phyloP scores from a whole-genome alignment of 306 rosid genomes.

The Lathyrus tuberosus region DNA sequence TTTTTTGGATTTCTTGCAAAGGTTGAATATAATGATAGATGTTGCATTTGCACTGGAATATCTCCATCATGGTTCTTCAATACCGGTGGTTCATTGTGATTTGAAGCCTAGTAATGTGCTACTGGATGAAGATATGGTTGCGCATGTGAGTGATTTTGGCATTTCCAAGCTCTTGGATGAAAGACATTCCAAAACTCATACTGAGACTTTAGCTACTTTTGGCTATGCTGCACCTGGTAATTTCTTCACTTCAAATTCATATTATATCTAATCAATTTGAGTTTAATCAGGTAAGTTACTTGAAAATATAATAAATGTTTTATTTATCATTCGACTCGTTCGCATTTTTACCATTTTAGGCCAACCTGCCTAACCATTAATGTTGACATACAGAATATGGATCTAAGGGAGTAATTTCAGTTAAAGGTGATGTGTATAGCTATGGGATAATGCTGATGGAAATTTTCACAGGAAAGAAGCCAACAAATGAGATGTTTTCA shows the following conservation, averaged over 20 bases:
- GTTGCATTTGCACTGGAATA: slow-evolving; percentile 40
- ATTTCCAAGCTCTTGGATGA: slow-evolving; percentile 37
- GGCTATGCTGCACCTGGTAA: slow-evolving; percentile 36
- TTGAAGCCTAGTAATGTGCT: neutral
- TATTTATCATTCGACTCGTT: neutral
- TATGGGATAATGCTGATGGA: slow-evolving; percentile 39
- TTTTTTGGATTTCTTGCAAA: slow-evolving; percentile 29
- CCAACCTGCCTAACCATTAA: neutral
- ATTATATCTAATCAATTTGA: neutral
- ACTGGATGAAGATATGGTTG: neutral
- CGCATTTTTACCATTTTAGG: too few species aligned
- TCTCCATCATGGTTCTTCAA: slow-evolving; percentile 30
- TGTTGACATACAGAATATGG: slow-evolving; percentile 31
- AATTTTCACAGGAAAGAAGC: slow-evolving; percentile 32
- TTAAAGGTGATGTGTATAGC: slow-evolving; percentile 40
- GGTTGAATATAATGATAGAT: slow-evolving; percentile 40
- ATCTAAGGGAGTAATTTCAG: slow-evolving; percentile 26
- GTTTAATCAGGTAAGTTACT: too few species aligned
- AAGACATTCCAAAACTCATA: slow-evolving; percentile 18
- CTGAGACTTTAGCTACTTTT: slow-evolving; percentile 31
- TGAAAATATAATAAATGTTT: neutral
- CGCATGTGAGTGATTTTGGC: slow-evolving; percentile 35
- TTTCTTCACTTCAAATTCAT: neutral
- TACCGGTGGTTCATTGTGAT: neutral
- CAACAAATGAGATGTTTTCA: slow-evolving; percentile 38